phyloP scores from a whole-genome alignment of 1,284 basidiomycete genomes.

The Uromyces viciae-fabae region DNA sequence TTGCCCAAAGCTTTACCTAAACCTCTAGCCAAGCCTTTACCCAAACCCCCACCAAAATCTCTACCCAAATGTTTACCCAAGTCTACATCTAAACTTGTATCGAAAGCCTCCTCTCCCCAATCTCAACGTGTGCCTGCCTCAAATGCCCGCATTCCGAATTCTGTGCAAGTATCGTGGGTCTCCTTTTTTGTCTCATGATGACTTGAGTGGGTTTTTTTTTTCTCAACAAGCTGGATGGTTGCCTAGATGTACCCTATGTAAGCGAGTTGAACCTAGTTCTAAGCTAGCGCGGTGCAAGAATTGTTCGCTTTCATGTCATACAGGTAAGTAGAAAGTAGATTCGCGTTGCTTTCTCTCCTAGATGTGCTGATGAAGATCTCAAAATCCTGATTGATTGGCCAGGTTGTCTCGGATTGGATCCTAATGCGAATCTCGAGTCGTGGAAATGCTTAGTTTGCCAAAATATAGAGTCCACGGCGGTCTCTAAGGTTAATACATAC shows the following conservation, averaged over 20 bases:
- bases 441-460: conserved; percentile 41
- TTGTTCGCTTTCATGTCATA: conserved; percentile 29
- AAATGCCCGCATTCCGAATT: no score
- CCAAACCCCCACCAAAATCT: not conserved
- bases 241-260: conserved; percentile 36
- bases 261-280: conserved; percentile 16
- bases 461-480: conserved; percentile 28
- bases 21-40: not conserved
- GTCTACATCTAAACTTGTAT: no score
- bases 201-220: not conserved
- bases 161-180: no score
- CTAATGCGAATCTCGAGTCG: not conserved
- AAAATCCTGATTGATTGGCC: not conserved
- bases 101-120: not conserved
- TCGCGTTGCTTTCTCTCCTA: no score
- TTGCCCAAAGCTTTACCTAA: no score
- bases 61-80: no score
- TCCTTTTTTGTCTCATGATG: no score
- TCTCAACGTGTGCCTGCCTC: not conserved
- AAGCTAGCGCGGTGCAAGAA: conserved; percentile 27
- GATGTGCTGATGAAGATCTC: no score
- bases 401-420: conserved; percentile 38
- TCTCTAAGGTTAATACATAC: conserved; percentile 18
- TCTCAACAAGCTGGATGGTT: not conserved
- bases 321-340: conserved; percentile 8